Percentiles rank a stretch among this genome's conserved stretches.
Evolutionary conservation across 1,139 yeast genomes (phyloP).

Genomic region (Pneumocystis jirovecii): DNA sequence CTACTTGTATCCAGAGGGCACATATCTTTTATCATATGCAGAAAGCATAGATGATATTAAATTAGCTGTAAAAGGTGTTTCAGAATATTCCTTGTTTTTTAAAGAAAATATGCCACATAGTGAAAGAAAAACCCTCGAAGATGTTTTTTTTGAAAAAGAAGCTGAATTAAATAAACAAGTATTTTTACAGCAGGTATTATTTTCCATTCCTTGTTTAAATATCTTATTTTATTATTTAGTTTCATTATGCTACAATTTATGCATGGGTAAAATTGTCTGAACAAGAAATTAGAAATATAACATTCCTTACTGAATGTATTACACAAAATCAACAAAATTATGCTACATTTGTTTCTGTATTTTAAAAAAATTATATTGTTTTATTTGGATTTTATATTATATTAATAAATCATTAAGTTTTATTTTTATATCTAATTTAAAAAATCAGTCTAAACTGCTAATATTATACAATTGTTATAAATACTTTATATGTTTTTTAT

Average conservation of each 20-base stretch:
- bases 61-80: slow-evolving; percentile 53
- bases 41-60: slow-evolving; percentile 81
- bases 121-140: slow-evolving; percentile 55
- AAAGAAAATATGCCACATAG: slow-evolving; percentile 24
- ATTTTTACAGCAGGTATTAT: slow-evolving; percentile 48
- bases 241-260: slow-evolving; percentile 80
- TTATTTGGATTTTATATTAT: neutral
- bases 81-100: slow-evolving; percentile 61
- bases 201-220: neutral
- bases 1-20: slow-evolving; percentile 59
- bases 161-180: slow-evolving; percentile 87
- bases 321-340: slow-evolving; percentile 32
- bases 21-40: slow-evolving; percentile 52
- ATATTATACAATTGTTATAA: neutral
- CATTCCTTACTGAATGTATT: slow-evolving; percentile 95
- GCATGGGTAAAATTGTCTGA: slow-evolving; percentile 94
- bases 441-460: neutral
- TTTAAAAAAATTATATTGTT: neutral
- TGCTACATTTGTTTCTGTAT: neutral
- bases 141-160: slow-evolving; percentile 81
- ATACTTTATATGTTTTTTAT: neutral
- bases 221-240: slow-evolving; percentile 19
- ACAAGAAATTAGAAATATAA: slow-evolving; percentile 88
- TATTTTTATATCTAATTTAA: neutral
- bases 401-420: neutral